Conservation (phyloP, 345 rosid genomes). For the Geranium rotundifolium region DNA sequence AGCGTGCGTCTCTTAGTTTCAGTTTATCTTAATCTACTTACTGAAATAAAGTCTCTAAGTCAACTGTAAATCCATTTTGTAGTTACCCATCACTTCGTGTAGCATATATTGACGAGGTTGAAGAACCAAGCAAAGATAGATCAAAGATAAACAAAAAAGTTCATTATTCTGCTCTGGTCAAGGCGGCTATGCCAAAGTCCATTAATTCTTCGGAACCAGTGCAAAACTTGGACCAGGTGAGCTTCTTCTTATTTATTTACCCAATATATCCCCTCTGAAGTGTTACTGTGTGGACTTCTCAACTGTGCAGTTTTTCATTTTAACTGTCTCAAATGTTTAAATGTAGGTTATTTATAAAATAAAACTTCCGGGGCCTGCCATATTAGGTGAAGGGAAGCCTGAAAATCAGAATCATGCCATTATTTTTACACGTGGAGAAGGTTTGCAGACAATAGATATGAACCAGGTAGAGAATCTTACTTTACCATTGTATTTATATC, state of each 20-base stretch:
- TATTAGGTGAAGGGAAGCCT: constrained; percentile 97
- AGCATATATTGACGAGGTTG: constrained; percentile 96
- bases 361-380: constrained; percentile 94
- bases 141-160: constrained; percentile 55
- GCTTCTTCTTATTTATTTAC: background rate
- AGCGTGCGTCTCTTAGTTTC: constrained; percentile 28
- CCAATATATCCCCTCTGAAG: background rate
- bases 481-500: background rate
- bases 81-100: constrained; percentile 98
- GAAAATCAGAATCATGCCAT: constrained; percentile 99
- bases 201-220: constrained; percentile 72
- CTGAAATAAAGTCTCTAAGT: background rate
- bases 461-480: constrained; percentile 54
- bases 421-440: constrained; percentile 96
- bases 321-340: background rate
- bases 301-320: background rate
- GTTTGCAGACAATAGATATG: constrained; percentile 97
- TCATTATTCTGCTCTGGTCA: constrained; percentile 78
- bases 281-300: background rate
- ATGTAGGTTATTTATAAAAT: constrained; percentile 81
- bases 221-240: constrained; percentile 88
- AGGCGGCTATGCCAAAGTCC: constrained; percentile 79
- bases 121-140: constrained; percentile 67
- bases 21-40: background rate
- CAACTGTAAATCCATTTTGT: constrained; percentile 15